Base-by-base conservation (phyloP, 2,329 filamentous ascomycete genomes). In the Sphaerulina vaccinii region DNA sequence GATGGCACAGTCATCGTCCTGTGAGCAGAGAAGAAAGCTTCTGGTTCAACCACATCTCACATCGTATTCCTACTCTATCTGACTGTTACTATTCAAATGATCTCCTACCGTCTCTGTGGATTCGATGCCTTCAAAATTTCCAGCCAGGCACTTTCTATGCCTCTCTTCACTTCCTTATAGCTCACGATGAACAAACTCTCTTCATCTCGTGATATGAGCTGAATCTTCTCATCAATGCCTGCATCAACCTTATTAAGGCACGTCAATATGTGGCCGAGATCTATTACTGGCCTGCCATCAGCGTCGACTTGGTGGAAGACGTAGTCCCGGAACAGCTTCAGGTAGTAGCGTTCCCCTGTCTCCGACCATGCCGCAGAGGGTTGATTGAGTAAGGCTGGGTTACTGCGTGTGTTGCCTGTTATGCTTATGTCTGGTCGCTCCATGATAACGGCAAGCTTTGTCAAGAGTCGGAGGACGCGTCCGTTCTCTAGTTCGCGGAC, bases 281-380 rank as follows among this genome's bases (percentile, higher is more conserved):
- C 88, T 4, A 95, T 78, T 1, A 91, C 86, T 0, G 93, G 87
- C 47, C 88, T 86, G 11, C 90, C 90, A 51, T 89, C 84, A 23
- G 82, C 80, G 68, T 97, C 90, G 10, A 96, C 90, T 65, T 95
- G 91, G 70, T 99, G 93, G 73, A 97, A 99, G 35, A 96, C 89
- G 64, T 95, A 97, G 71, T 99, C 93, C 43, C 93, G 83, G 76
- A 97, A 97, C 7, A 99, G 80, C 72, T 96, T 96, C 58, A 99
- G 78, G 67, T 89, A 87, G 69, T 96, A 97, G 22, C 91, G 83
- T 64, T 96, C 90, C 21, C 92, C 92, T 41, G 88, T 93, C 70
- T 97, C 92, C 3, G 90, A 88, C 92, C 93, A 99, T 3, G 67
- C 58, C 11, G 61, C 54, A 5, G 65, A 65, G 16, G 65, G 60